Conservation (phyloP, 2,329 filamentous ascomycete species). For the Aspergillus udagawae region DNA sequence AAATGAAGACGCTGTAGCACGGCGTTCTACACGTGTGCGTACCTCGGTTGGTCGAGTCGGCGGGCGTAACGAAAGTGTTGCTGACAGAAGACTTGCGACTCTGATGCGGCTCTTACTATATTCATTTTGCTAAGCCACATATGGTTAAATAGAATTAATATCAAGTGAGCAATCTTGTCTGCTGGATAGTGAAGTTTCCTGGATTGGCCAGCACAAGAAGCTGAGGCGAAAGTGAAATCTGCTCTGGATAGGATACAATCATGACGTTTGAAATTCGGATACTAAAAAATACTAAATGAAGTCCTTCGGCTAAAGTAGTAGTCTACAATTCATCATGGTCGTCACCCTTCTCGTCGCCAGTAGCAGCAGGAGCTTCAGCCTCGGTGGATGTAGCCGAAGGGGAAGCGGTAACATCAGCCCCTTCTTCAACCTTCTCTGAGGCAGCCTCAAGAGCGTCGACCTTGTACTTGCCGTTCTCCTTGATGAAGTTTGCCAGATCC, state of each 20-base stretch:
- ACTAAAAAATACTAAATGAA: slow-evolving; percentile 4
- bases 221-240: neutral
- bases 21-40: neutral
- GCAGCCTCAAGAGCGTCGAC: slow-evolving; percentile 61
- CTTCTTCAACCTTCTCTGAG: slow-evolving; percentile 52
- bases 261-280: neutral
- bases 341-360: slow-evolving; percentile 24
- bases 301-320: neutral
- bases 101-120: neutral
- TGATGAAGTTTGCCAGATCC: slow-evolving; percentile 87
- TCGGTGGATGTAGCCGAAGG: slow-evolving; percentile 15
- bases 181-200: neutral
- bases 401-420: slow-evolving; percentile 26
- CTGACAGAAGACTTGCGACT: neutral
- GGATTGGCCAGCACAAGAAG: neutral
- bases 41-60: neutral
- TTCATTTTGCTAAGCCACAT: neutral
- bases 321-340: slow-evolving; percentile 40
- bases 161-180: neutral
- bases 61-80: neutral
- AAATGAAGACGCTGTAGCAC: neutral
- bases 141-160: neutral
- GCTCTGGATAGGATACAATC: neutral
- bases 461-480: slow-evolving; percentile 90
- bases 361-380: slow-evolving; percentile 17